These are phyloP conservation scores for Beauveria sp. DNA, from an alignment of 2,329 filamentous ascomycete genomes.

Conservation along the genomic window DNA sequence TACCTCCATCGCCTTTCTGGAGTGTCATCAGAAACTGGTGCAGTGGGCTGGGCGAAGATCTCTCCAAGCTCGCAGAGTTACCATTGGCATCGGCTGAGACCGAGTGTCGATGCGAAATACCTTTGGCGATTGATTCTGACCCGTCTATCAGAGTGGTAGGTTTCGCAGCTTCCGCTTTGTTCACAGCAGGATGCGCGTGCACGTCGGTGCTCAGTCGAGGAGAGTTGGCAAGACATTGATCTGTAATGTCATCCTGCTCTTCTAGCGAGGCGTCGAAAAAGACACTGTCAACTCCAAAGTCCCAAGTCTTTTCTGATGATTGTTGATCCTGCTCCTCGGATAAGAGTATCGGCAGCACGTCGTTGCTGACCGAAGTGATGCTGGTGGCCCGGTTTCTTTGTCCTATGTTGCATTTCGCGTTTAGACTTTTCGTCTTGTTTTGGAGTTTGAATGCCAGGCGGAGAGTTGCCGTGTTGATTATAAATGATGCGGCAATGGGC, in stretches of 20 bases:
- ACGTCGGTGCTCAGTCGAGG: background rate
- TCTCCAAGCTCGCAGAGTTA: background rate
- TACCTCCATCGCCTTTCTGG: background rate
- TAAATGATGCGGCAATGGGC: no score
- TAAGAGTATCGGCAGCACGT: background rate
- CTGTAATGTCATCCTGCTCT: background rate
- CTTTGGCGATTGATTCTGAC: background rate
- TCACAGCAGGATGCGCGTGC: background rate
- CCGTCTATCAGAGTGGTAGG: background rate
- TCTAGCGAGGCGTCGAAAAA: background rate
- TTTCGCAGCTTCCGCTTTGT: background rate
- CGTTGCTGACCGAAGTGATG: background rate
- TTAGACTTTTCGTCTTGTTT: background rate
- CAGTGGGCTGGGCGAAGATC: background rate
- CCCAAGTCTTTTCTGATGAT: background rate
- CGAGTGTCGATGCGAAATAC: background rate
- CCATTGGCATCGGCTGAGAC: background rate
- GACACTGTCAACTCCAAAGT: background rate
- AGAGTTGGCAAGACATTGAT: background rate
- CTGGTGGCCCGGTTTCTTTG: slow-evolving; percentile 2
- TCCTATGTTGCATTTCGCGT: background rate
- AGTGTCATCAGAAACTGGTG: background rate
- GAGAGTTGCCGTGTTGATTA: no score
- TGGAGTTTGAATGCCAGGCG: background rate
- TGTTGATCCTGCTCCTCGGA: background rate